Conservation (phyloP, 164 flowering plant genomes). For the Platanus orientalis region DNA sequence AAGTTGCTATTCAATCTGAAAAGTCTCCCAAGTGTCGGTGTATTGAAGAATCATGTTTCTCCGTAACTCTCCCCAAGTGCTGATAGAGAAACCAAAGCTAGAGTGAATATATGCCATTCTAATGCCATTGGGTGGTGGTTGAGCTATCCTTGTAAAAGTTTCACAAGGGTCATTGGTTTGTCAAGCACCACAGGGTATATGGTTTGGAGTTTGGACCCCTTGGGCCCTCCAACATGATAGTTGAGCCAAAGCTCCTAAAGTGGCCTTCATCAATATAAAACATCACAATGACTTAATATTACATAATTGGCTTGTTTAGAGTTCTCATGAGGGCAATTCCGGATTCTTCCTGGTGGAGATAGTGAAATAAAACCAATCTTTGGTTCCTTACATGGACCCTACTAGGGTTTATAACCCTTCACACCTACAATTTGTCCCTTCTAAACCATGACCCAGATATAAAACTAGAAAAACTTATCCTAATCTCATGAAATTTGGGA, state of each 20-base stretch:
- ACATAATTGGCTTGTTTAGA: too few species aligned
- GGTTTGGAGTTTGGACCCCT: background rate
- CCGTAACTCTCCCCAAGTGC: conserved; percentile 13
- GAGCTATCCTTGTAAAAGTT: conserved; percentile 7
- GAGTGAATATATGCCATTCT: conserved; percentile 25
- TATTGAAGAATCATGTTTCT: conserved; percentile 19
- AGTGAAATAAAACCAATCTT: background rate
- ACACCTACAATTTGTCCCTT: conserved; percentile 13
- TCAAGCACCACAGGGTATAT: too few species aligned
- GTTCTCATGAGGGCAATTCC: too few species aligned
- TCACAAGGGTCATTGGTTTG: too few species aligned
- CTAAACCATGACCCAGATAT: background rate
- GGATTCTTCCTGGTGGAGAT: background rate
- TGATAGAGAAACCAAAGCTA: too few species aligned
- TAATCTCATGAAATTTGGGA: conserved; percentile 6
- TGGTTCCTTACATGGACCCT: conserved; percentile 10
- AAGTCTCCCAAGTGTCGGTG: conserved; percentile 22
- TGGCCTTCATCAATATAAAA: too few species aligned
- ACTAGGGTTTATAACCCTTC: conserved; percentile 8
- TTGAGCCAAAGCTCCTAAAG: conserved; percentile 4
- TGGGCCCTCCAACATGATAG: conserved; percentile 8
- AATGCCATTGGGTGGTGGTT: conserved; percentile 7
- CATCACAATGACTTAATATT: too few species aligned
- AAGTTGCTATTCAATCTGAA: background rate
- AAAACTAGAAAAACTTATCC: conserved; percentile 2